Evolutionary conservation across 1,284 basidiomycete genomes (phyloP), one percentile per base, ranked within the genome.

Genomic region (Psilocybe mexicana): DNA sequence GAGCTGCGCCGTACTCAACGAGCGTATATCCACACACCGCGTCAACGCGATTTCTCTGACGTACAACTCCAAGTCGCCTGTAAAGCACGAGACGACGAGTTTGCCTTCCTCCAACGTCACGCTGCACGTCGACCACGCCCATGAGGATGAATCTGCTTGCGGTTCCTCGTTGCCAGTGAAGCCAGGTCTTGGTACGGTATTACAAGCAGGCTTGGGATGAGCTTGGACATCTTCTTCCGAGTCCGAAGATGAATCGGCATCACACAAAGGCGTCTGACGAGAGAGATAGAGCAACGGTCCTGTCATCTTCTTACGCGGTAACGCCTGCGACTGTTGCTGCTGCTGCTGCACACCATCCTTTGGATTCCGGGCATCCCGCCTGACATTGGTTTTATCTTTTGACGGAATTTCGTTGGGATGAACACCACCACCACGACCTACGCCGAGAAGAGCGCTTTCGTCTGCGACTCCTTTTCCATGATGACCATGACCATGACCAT

Each of bases 21-120:
- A 88, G 28, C 79, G 84, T 50, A 89, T 82, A 66, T 90, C 85
- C 38, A 80, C 72, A 65, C 87, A 88, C 43, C 74, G 70, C 5
- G 72, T 68, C 49, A 90, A 72, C 11, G 74, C 66, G 30, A 90
- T 75, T 36, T 77, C 69, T 54, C 80, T 78, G 3, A 75, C 76
- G 25, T 75, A 74, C 26, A 63, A 61, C 14, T 61, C 61, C 43
- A 58, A 55, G 14, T 58, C 59, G 25, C 58, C 55, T 0, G 58
- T 60, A 28, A 65, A 63, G 71, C 78, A 81, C 14, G 79, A 77
- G 38, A 87, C 66, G 12, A 82, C 67, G 40, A 88, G 70, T 53
- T 76, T 77, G 36, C 74, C 72, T 12, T 67, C 61, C 57, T 83
- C 78, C 36, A 89, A 73, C 44, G 74, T 70, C 6, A 78, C 83